Conservation (phyloP, 306 rosid species). For the Fagus crenata region DNA sequence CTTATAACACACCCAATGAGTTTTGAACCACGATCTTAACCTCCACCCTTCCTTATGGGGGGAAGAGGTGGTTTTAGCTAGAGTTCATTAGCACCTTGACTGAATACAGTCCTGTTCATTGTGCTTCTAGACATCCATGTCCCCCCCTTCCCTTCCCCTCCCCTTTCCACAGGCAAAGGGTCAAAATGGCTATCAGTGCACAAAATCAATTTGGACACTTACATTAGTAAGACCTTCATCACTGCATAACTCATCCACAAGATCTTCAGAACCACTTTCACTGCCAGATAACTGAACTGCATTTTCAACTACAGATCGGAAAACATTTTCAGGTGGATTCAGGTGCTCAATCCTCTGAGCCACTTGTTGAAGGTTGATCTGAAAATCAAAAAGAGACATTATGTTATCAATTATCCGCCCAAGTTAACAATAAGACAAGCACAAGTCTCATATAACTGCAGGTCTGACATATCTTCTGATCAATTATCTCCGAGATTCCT, state of each 20-base stretch:
- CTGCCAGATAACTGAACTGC: conserved; percentile 53
- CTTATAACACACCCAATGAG: too few species aligned
- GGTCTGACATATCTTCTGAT: too few species aligned
- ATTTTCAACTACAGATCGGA: conserved; percentile 71
- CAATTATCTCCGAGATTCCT: too few species aligned
- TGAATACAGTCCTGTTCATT: background rate
- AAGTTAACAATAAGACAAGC: background rate
- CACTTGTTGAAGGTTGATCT: conserved; percentile 61
- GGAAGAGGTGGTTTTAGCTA: too few species aligned
- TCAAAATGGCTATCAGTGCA: background rate
- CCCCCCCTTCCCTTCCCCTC: background rate
- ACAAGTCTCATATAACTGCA: background rate
- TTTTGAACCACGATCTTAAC: too few species aligned
- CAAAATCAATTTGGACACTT: conserved; percentile 15
- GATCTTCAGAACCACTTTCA: conserved; percentile 44
- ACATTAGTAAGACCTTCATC: conserved; percentile 68
- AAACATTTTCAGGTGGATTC: conserved; percentile 56
- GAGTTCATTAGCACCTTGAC: background rate
- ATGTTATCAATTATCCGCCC: background rate
- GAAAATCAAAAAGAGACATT: conserved; percentile 18
- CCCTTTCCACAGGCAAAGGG: too few species aligned
- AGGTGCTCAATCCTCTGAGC: conserved; percentile 53
- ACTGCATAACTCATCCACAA: conserved; percentile 71
- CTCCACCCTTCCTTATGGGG: too few species aligned
- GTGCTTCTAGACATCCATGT: background rate